Evolutionary conservation across 169 alveolate genomes (phyloP).

Genomic region (Plasmodium malariae): DNA sequence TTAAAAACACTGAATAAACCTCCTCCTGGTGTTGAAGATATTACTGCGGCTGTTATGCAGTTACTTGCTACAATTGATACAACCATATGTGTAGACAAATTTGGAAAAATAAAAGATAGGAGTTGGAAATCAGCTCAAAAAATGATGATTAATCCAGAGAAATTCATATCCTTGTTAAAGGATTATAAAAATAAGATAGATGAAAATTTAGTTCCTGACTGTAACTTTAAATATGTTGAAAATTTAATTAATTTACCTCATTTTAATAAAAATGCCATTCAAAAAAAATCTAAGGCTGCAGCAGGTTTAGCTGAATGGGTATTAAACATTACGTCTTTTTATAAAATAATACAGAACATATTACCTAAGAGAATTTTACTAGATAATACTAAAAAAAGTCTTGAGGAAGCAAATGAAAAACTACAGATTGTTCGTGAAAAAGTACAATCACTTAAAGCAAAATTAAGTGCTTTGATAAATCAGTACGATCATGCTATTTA

Average conservation of each 20-base stretch:
- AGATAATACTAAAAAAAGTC: constrained; percentile 90
- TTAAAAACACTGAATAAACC: constrained; percentile 94
- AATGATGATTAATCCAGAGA: constrained; percentile 95
- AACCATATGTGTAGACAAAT: constrained; percentile 93
- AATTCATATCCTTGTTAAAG: constrained; percentile 90
- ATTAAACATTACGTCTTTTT: constrained; percentile 93
- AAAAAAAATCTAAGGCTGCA: constrained; percentile 94
- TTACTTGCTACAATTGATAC: constrained; percentile 93
- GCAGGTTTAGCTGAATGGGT: constrained; percentile 90
- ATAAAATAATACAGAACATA: constrained; percentile 93
- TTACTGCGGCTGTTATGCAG: constrained; percentile 93
- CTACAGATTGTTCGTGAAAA: constrained; percentile 92
- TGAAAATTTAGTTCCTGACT: constrained; percentile 89
- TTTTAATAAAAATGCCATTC: constrained; percentile 92
- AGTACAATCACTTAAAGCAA: constrained; percentile 90
- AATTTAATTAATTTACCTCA: constrained; percentile 86
- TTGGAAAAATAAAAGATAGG: constrained; percentile 92
- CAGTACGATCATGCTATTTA: constrained; percentile 93
- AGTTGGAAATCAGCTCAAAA: constrained; percentile 96
- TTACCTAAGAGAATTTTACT: constrained; percentile 95
- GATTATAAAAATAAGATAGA: constrained; percentile 93
- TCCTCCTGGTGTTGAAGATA: constrained; percentile 96
- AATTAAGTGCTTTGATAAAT: constrained; percentile 85
- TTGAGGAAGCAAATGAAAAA: constrained; percentile 94
- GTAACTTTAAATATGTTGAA: constrained; percentile 91